Conservation (phyloP, 2,329 filamentous ascomycete species). For the Raffaelea deltoideospora region DNA sequence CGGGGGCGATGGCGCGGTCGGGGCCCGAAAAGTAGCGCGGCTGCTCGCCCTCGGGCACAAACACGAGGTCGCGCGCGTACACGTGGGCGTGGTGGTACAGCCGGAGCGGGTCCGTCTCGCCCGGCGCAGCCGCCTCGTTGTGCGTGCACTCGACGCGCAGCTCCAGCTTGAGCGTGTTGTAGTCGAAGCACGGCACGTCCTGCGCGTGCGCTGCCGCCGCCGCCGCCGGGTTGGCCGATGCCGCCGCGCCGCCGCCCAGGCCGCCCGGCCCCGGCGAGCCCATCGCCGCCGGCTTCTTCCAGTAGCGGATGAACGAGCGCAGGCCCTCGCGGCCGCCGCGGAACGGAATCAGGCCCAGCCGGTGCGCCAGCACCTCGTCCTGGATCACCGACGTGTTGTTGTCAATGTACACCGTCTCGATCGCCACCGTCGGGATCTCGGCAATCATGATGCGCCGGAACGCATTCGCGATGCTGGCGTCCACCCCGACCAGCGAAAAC, state of each 20-base stretch:
- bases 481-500: constrained; percentile 84
- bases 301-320: constrained; percentile 66
- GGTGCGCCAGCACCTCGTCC: constrained; percentile 86
- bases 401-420: constrained; percentile 83
- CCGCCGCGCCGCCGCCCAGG: constrained; percentile 17
- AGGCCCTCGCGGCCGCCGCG: constrained; percentile 65
- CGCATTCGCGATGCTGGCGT: constrained; percentile 88
- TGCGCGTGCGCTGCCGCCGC: constrained; percentile 32
- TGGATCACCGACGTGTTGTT: constrained; percentile 98
- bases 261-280: constrained; percentile 35
- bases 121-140: constrained; percentile 54
- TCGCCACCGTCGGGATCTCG: constrained; percentile 86
- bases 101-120: constrained; percentile 67
- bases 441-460: constrained; percentile 92
- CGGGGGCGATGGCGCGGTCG: constrained; percentile 54
- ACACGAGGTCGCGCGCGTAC: constrained; percentile 65
- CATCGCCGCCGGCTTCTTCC: constrained; percentile 50
- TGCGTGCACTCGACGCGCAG: constrained; percentile 69
- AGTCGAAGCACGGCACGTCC: too few species aligned
- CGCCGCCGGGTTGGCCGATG: constrained; percentile 30
- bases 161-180: constrained; percentile 71
- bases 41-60: constrained; percentile 62
- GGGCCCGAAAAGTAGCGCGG: constrained; percentile 51
- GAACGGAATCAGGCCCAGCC: constrained; percentile 81
- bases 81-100: constrained; percentile 77